Evolutionary conservation across 2,329 filamentous ascomycete species (phyloP).

Genomic region (Monosporascus sp.): DNA sequence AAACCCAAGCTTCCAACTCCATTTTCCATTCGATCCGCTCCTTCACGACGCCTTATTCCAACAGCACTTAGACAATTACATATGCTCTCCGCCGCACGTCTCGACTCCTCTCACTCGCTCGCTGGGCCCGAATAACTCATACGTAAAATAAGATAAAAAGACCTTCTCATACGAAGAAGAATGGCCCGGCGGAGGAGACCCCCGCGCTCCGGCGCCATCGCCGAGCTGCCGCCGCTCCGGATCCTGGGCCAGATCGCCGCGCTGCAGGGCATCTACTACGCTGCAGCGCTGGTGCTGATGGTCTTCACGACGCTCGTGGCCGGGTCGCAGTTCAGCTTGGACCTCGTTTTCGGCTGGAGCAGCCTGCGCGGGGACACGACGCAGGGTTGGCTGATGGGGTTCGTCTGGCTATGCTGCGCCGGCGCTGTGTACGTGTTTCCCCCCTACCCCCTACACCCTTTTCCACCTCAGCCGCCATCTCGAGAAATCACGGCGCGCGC

Average conservation of each 20-base stretch:
- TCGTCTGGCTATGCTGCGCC: constrained; percentile 50
- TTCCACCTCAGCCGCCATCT: neutral
- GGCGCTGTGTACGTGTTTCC: constrained; percentile 46
- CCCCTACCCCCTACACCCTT: constrained; percentile 15
- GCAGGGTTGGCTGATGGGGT: constrained; percentile 54
- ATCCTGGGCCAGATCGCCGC: constrained; percentile 55
- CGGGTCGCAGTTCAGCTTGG: constrained; percentile 47
- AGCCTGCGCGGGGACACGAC: constrained; percentile 57
- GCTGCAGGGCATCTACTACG: constrained; percentile 53
- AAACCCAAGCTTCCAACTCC: neutral
- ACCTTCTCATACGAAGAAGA: neutral
- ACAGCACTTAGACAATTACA: neutral
- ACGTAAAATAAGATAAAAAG: neutral
- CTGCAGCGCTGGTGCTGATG: constrained; percentile 44
- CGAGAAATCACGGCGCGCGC: neutral
- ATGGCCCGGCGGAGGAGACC: constrained; percentile 53
- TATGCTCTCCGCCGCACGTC: neutral
- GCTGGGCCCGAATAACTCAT: neutral
- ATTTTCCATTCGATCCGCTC: constrained; percentile 12
- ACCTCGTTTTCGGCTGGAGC: constrained; percentile 54
- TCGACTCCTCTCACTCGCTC: neutral
- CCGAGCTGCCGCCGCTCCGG: constrained; percentile 55
- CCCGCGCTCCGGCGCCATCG: constrained; percentile 53
- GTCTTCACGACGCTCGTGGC: constrained; percentile 55
- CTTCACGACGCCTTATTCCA: constrained; percentile 5